phyloP scores from a whole-genome alignment of 2,329 filamentous ascomycete genomes.

The Fusarium equiseti region DNA sequence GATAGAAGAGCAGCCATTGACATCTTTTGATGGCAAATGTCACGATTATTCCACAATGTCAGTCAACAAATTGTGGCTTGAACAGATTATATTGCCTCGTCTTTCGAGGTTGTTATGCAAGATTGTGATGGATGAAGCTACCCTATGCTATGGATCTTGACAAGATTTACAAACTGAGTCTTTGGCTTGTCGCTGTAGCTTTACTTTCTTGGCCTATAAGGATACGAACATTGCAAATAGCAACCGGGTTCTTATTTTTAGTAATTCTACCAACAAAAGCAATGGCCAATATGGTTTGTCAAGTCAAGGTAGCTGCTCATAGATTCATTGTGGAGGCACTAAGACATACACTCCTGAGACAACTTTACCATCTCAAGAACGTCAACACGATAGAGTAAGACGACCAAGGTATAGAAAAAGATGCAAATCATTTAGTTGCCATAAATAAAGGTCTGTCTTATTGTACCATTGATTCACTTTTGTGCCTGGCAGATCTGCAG shows the following conservation, averaged over 20 bases:
- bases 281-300: neutral
- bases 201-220: conserved; percentile 11
- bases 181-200: neutral
- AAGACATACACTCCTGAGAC: neutral
- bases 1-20: conserved; percentile 48
- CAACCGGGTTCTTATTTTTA: conserved; percentile 4
- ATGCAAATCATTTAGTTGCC: neutral
- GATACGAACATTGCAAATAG: conserved; percentile 6
- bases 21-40: conserved; percentile 58
- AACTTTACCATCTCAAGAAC: neutral
- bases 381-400: neutral
- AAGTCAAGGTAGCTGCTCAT: neutral
- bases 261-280: neutral
- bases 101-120: neutral
- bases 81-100: conserved; percentile 13
- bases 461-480: neutral
- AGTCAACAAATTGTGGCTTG: conserved; percentile 54
- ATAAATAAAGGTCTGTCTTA: neutral
- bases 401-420: neutral
- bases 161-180: neutral
- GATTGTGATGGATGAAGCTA: conserved; percentile 5
- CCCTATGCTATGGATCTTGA: conserved; percentile 7
- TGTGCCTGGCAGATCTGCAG: neutral
- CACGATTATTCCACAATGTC: conserved; percentile 53
- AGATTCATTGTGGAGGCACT: neutral